These are phyloP conservation scores for Xylariaceae sp. DNA, from an alignment of 2,329 filamentous ascomycete genomes.

Conservation along the genomic window DNA sequence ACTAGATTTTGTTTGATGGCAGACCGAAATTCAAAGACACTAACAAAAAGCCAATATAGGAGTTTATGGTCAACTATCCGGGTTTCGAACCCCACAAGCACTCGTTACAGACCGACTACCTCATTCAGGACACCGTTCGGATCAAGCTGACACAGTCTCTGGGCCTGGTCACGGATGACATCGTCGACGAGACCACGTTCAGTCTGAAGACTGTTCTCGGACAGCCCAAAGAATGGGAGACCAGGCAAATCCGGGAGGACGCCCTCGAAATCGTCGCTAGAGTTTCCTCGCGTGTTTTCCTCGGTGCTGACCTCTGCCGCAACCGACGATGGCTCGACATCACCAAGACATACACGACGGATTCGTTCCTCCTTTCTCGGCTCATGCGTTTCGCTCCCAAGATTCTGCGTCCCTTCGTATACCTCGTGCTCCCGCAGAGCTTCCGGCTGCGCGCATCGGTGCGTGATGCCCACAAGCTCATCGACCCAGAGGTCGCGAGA, in stretches of 20 bases:
- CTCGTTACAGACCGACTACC: conserved; percentile 20
- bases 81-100: conserved; percentile 30
- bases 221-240: conserved; percentile 37
- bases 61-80: conserved; percentile 32
- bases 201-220: conserved; percentile 33
- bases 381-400: conserved; percentile 39
- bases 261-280: conserved; percentile 44
- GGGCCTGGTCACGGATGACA: conserved; percentile 31
- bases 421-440: conserved; percentile 42
- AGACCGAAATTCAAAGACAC: neutral
- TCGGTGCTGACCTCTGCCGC: conserved; percentile 42
- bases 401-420: conserved; percentile 38
- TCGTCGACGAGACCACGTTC: conserved; percentile 33
- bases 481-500: conserved; percentile 29
- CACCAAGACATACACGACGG: conserved; percentile 39
- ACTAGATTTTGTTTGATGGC: neutral
- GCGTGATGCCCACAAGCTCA: conserved; percentile 34
- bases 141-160: conserved; percentile 33
- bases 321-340: conserved; percentile 45
- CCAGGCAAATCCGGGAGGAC: conserved; percentile 32
- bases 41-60: conserved; percentile 23
- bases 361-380: conserved; percentile 34
- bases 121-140: conserved; percentile 31
- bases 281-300: conserved; percentile 46
- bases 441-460: conserved; percentile 36